phyloP scores from a whole-genome alignment of 73 alveolate species.

The Blepharisma stoltei region DNA sequence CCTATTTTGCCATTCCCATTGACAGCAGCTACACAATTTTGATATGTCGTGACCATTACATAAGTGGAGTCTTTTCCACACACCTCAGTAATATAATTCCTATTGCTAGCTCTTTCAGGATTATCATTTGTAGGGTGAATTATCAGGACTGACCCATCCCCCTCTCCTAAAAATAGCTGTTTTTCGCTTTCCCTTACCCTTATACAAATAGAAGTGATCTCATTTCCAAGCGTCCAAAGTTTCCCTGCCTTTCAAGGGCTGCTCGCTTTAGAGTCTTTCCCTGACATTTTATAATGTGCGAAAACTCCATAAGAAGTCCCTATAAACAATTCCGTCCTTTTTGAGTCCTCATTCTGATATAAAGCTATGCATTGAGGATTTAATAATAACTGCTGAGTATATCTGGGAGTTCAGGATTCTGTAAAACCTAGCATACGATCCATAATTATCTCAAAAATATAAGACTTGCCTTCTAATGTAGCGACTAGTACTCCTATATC shows the following conservation, averaged over 20 bases:
- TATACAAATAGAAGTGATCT: background rate
- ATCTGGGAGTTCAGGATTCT: no score
- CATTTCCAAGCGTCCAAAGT: background rate
- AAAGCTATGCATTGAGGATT: no score
- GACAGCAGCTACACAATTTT: background rate
- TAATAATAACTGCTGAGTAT: no score
- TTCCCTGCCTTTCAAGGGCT: background rate
- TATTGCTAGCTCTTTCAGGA: conserved; percentile 1
- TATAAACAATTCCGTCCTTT: background rate
- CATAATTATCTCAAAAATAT: no score
- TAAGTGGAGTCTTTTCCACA: background rate
- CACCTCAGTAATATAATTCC: background rate
- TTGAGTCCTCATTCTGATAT: no score
- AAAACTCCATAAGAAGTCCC: conserved; percentile 18
- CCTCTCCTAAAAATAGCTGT: background rate
- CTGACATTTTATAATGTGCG: background rate
- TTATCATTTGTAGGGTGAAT: background rate
- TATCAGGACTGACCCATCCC: background rate
- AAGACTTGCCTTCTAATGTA: no score
- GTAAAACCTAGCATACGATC: no score
- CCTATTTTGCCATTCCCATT: conserved; percentile 5
- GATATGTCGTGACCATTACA: background rate
- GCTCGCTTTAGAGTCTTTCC: background rate
- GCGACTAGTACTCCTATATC: no score
- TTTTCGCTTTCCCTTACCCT: background rate